Evolutionary conservation across 345 rosid species (phyloP).

Genomic region (Streptanthus diversifolius): DNA sequence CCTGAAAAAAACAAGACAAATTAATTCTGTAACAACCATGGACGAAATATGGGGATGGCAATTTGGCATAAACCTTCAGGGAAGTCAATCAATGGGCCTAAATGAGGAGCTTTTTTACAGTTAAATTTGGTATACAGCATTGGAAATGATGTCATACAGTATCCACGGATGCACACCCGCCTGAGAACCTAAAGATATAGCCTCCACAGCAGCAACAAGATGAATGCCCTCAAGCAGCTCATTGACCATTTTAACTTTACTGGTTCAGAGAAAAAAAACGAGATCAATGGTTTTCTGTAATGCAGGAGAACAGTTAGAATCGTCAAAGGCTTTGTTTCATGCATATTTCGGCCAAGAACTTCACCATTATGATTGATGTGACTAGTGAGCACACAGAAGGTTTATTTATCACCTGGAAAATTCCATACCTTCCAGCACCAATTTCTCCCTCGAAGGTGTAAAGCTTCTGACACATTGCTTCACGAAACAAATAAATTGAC

Average conservation of each 20-base stretch:
- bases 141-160: constrained; percentile 84
- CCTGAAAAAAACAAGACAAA: constrained; percentile 43
- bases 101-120: background rate
- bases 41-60: background rate
- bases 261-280: constrained; percentile 29
- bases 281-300: background rate
- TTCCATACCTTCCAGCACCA: constrained; percentile 77
- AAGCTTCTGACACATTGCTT: constrained; percentile 78
- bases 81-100: background rate
- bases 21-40: background rate
- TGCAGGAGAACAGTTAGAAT: background rate
- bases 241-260: constrained; percentile 71
- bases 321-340: background rate
- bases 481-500: constrained; percentile 13
- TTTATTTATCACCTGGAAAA: constrained; percentile 18
- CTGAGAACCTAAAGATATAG: constrained; percentile 67
- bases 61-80: background rate
- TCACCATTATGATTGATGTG: constrained; percentile 4
- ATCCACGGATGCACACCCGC: constrained; percentile 90
- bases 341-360: background rate
- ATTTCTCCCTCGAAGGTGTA: constrained; percentile 71
- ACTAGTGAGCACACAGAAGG: constrained; percentile 1
- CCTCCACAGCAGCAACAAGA: constrained; percentile 85
- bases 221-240: constrained; percentile 88
- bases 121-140: constrained; percentile 40